Evolutionary conservation across 768 basidiomycete species (phyloP).

Genomic region (Pleurotus salmoneostramineus): DNA sequence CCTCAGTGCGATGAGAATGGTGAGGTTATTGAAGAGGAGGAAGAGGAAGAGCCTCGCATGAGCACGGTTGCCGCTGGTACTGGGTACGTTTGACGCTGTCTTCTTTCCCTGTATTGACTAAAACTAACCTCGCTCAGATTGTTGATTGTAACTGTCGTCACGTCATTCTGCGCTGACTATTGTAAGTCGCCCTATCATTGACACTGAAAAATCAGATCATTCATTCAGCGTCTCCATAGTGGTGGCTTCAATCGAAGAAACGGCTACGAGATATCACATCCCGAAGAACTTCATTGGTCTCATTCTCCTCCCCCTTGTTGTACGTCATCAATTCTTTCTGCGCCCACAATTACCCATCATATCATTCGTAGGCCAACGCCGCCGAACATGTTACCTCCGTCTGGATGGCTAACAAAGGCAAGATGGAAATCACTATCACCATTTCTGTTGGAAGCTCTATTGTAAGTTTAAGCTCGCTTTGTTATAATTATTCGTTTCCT

Average conservation of each 20-base stretch:
- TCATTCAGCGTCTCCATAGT: conserved; percentile 44
- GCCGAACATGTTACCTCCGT: conserved; percentile 85
- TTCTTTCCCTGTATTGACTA: not conserved
- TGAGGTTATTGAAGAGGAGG: conserved; percentile 24
- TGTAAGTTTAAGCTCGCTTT: conserved; percentile 33
- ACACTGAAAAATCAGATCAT: too few relatives aligned
- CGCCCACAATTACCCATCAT: not conserved
- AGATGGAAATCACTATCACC: conserved; percentile 66
- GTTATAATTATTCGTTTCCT: not conserved
- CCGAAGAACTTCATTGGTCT: conserved; percentile 85
- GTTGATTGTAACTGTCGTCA: conserved; percentile 71
- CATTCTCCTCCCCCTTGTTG: conserved; percentile 85
- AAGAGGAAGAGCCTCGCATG: conserved; percentile 55
- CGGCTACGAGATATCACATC: conserved; percentile 74
- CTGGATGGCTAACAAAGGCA: conserved; percentile 82
- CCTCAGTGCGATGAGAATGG: not conserved
- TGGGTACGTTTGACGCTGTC: conserved; percentile 35
- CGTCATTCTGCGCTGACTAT: conserved; percentile 88
- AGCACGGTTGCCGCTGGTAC: conserved; percentile 60
- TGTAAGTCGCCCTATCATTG: too few relatives aligned
- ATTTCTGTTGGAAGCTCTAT: conserved; percentile 83
- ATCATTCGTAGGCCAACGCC: conserved; percentile 55
- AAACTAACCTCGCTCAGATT: conserved; percentile 37
- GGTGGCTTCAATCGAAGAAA: conserved; percentile 91
- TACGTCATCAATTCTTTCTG: conserved; percentile 26